A percentile compares a stretch with the other conserved stretches of the same genome.
phyloP scores from a whole-genome alignment of 1,139 yeast genomes.

The Geotrichum phurueaensis region DNA sequence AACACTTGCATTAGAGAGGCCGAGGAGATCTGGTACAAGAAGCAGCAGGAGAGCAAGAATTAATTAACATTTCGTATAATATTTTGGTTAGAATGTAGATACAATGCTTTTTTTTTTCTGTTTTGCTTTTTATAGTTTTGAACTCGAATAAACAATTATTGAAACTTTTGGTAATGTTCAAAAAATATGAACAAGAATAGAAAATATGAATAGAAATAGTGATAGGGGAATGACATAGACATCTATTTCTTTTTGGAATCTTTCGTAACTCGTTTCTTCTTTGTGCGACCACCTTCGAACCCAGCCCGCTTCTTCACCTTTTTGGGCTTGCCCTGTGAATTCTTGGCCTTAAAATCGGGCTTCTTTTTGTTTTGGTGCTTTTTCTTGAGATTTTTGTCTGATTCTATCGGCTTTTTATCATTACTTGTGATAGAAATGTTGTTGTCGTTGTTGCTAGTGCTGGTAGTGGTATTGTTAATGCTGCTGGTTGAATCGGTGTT shows the following conservation, averaged over 20 bases:
- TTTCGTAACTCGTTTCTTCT: slow-evolving; percentile 2
- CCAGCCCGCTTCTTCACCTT: slow-evolving; percentile 14
- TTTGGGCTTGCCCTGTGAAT: background rate
- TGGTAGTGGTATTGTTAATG: background rate
- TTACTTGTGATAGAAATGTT: background rate
- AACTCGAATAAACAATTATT: background rate
- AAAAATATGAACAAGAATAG: background rate
- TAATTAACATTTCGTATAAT: background rate
- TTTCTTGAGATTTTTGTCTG: background rate
- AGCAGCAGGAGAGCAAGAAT: slow-evolving; percentile 12
- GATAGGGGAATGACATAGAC: background rate
- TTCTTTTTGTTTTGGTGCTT: background rate
- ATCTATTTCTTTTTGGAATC: slow-evolving; percentile 1
- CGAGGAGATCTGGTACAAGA: slow-evolving; percentile 65
- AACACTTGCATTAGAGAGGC: slow-evolving; percentile 85
- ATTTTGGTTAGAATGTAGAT: background rate
- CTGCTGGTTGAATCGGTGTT: background rate
- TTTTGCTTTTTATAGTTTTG: background rate
- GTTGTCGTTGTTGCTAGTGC: background rate
- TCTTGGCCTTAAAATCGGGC: background rate
- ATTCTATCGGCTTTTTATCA: background rate
- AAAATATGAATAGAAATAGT: background rate
- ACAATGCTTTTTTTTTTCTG: background rate
- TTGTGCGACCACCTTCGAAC: slow-evolving; percentile 12
- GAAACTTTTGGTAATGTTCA: background rate